Evolutionary conservation across 1,139 yeast genomes (phyloP), one percentile per base, ranked within the genome.

Genomic region (Debaryomycetaceae sp.): DNA sequence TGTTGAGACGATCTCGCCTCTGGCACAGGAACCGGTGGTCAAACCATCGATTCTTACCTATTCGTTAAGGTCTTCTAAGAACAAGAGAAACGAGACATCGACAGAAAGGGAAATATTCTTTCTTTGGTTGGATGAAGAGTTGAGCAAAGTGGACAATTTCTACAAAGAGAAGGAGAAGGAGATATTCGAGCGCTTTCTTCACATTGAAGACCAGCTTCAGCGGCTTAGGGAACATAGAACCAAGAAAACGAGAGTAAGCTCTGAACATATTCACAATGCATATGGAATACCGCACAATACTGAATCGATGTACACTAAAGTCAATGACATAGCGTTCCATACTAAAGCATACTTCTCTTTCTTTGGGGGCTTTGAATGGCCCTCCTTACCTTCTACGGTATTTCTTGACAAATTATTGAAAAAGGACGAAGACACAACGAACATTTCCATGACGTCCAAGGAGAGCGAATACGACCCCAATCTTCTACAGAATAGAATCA

Each of bases 181-280:
- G 37, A 81, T 78, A 0, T 73, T 81, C 40, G 80, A 80, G 45
- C 68, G 91, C 48, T 84, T 78, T 53, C 63, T 81, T 13, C 59
- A 84, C 7, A 59, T 88, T 22, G 87, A 85, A 54, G 87, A 81
- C 51, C 96, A 87, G 59, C 60, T 88, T 39, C 76, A 76, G 49
- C 84, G 81, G 49, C 59, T 87, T 47, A 70, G 80, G 44, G 82
- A 80, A 39, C 91, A 85, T 53, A 73, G 72, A 44, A 41, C 48
- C 1, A 48, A 49, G 13, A 40, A 56, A 9, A 40, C 58, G 39
- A 45, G 48, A 43, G 48, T 53, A 38, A 46, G 57, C 44, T 42
- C 51, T 45, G 46, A 35, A 20, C 55, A 52, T 36, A 42, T 47
- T 6, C 38, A 23, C 8, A 34, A 45, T 8, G 44, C 42, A 23